A percentile compares a stretch with the other conserved stretches of the same genome.
phyloP scores from a whole-genome alignment of 1,284 basidiomycete species.

The Kalmanozyma brasiliensis region DNA sequence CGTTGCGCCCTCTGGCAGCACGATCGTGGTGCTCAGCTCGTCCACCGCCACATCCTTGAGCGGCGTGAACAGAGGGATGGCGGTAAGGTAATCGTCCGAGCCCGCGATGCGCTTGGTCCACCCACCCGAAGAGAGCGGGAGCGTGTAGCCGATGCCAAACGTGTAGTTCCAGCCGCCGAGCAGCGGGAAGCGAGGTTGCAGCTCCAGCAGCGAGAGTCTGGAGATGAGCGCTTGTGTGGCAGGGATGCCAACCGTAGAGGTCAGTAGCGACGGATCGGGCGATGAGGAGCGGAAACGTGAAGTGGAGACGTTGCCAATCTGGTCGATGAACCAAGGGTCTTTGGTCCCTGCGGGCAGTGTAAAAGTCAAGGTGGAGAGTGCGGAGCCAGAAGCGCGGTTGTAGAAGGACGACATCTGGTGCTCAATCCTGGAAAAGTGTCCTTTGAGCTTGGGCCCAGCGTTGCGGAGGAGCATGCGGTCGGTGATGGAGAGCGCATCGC shows the following conservation, averaged over 20 bases:
- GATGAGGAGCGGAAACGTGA: slow-evolving; percentile 79
- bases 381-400: slow-evolving; percentile 75
- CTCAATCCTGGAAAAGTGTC: slow-evolving; percentile 91
- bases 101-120: slow-evolving; percentile 72
- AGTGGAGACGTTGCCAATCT: slow-evolving; percentile 94
- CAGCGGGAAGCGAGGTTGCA: slow-evolving; percentile 89
- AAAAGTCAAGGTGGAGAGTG: slow-evolving; percentile 77
- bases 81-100: slow-evolving; percentile 73
- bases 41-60: slow-evolving; percentile 84
- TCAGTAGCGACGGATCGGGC: slow-evolving; percentile 23
- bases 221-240: background rate
- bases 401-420: slow-evolving; percentile 80
- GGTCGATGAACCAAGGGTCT: slow-evolving; percentile 58
- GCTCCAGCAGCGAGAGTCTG: slow-evolving; percentile 74
- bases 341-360: slow-evolving; percentile 67
- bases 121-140: slow-evolving; percentile 66
- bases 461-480: slow-evolving; percentile 87
- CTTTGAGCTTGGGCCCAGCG: slow-evolving; percentile 88
- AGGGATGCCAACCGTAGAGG: background rate
- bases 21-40: slow-evolving; percentile 80
- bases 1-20: slow-evolving; percentile 93
- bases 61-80: slow-evolving; percentile 86
- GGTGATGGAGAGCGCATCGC: slow-evolving; percentile 89
- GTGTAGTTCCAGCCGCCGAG: slow-evolving; percentile 98
- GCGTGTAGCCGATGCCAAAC: slow-evolving; percentile 93